These are phyloP conservation scores for Trametes punicea DNA, from an alignment of 768 basidiomycete species.

Conservation along the genomic window DNA sequence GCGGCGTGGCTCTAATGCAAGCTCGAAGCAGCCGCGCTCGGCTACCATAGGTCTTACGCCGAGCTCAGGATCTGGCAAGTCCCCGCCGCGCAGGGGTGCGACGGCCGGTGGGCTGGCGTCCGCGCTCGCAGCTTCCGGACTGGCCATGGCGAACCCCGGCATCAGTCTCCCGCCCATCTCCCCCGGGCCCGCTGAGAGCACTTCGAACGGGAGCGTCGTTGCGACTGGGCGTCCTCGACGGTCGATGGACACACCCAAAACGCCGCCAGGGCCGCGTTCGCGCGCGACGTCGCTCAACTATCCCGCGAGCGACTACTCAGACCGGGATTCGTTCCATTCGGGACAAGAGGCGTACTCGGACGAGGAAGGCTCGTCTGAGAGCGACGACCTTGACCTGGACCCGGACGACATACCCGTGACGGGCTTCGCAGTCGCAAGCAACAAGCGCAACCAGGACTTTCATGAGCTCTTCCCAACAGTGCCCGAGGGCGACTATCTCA, in stretches of 20 bases:
- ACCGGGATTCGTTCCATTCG: constrained; percentile 20
- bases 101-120: constrained; percentile 49
- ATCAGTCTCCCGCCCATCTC: constrained; percentile 41
- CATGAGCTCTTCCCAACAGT: constrained; percentile 88
- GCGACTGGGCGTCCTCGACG: constrained; percentile 10
- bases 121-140: constrained; percentile 62
- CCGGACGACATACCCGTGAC: constrained; percentile 86
- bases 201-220: background rate
- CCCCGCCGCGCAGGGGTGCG: constrained; percentile 39
- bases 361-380: constrained; percentile 28
- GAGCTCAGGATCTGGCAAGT: constrained; percentile 32
- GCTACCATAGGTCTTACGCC: constrained; percentile 16
- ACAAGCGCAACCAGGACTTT: constrained; percentile 91
- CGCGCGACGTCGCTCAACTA: constrained; percentile 21
- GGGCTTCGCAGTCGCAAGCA: constrained; percentile 96
- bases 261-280: constrained; percentile 17
- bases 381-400: constrained; percentile 42
- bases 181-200: constrained; percentile 18
- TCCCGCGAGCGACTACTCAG: constrained; percentile 16
- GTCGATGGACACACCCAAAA: constrained; percentile 15
- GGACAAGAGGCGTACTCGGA: constrained; percentile 22
- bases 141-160: constrained; percentile 60
- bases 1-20: constrained; percentile 19
- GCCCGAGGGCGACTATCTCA: constrained; percentile 94
- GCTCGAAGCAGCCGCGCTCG: constrained; percentile 7